These are phyloP conservation scores for Kodamaea fungicola DNA, from an alignment of 1,139 yeast genomes.

Conservation along the genomic window DNA sequence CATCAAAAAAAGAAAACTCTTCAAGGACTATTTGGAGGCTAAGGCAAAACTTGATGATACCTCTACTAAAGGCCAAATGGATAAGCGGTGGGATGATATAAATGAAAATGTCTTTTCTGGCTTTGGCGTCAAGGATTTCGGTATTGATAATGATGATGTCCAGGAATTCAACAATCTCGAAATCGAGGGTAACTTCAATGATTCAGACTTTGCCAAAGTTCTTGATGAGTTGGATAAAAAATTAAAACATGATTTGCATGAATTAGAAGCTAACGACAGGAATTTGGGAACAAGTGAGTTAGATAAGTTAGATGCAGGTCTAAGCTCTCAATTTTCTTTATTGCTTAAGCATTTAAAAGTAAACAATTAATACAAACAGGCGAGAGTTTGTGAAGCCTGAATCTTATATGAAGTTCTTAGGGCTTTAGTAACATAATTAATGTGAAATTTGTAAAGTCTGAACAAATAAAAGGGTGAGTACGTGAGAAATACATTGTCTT, in stretches of 20 bases:
- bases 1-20: slow-evolving; percentile 28
- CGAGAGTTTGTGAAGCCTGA: no score
- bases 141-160: slow-evolving; percentile 55
- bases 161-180: slow-evolving; percentile 47
- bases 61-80: slow-evolving; percentile 31
- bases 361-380: no score
- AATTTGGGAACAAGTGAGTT: slow-evolving; percentile 15
- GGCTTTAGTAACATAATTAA: no score
- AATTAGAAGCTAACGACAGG: slow-evolving; percentile 9
- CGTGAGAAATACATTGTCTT: no score
- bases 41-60: slow-evolving; percentile 15
- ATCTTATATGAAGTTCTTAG: no score
- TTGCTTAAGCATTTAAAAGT: no score
- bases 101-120: slow-evolving; percentile 44
- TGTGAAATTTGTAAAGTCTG: no score
- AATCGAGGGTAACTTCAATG: slow-evolving; percentile 11
- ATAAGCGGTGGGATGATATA: slow-evolving; percentile 47
- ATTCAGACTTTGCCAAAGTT: not conserved
- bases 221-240: slow-evolving; percentile 10
- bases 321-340: not conserved
- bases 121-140: slow-evolving; percentile 46
- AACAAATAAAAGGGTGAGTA: no score
- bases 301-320: slow-evolving; percentile 12
- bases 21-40: slow-evolving; percentile 30
- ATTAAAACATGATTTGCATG: slow-evolving; percentile 9